Percentiles rank a stretch among this genome's conserved stretches.
Conservation (phyloP, 2,329 filamentous ascomycete genomes). For the Sporothrix brasiliensis region DNA sequence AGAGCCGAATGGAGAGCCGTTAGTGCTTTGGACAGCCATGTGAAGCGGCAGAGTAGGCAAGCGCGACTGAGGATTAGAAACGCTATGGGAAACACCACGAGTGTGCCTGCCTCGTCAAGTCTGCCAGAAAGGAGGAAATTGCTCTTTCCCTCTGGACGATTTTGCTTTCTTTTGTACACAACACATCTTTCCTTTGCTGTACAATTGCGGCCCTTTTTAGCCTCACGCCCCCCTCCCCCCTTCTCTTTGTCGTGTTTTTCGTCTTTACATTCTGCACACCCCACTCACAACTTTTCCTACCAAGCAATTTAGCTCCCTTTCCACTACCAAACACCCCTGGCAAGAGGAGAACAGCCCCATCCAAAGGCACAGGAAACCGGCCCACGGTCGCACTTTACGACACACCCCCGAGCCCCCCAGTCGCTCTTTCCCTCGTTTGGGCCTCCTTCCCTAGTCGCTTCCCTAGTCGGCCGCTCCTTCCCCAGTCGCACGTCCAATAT, state of each 20-base stretch:
- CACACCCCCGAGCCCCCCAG: neutral
- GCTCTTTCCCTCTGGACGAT: neutral
- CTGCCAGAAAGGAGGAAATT: neutral
- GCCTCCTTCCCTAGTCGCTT: slow-evolving; percentile 39
- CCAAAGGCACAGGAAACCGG: slow-evolving; percentile 38
- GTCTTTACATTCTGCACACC: neutral
- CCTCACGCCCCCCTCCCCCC: neutral
- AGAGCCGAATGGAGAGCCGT: neutral
- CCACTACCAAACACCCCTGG: neutral
- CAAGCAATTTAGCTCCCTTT: neutral
- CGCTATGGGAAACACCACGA: neutral
- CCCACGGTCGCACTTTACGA: slow-evolving; percentile 41
- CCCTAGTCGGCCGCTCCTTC: slow-evolving; percentile 6
- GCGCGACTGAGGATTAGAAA: neutral
- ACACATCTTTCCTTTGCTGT: slow-evolving; percentile 18
- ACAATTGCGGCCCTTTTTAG: slow-evolving; percentile 16
- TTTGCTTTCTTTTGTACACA: slow-evolving; percentile 14
- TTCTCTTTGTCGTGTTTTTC: neutral
- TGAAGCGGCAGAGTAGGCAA: neutral
- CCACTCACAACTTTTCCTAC: slow-evolving; percentile 22
- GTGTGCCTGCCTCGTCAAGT: no score
- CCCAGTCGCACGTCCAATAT: slow-evolving; percentile 5
- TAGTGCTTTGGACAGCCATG: no score
- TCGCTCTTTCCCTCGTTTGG: slow-evolving; percentile 27
- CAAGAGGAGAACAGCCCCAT: slow-evolving; percentile 5